phyloP scores from a whole-genome alignment of 176 grass and related monocot genomes.

The Oryza meridionalis region DNA sequence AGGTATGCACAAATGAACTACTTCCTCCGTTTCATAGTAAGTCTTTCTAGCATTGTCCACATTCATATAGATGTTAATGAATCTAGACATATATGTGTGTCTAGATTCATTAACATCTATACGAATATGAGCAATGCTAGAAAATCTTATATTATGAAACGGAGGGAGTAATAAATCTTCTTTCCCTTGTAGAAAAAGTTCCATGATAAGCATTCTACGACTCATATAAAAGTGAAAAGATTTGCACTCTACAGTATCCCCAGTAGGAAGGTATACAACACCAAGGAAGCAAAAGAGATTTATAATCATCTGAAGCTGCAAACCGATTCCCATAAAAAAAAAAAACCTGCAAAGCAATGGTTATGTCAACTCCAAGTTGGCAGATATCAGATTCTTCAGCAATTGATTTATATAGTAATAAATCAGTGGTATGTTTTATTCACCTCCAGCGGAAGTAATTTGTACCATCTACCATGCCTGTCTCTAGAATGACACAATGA shows the following conservation, averaged over 20 bases:
- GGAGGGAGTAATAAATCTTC: not conserved
- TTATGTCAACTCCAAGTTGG: not conserved
- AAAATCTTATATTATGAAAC: no score
- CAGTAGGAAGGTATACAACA: not conserved
- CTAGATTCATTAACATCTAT: no score
- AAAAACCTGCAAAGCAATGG: not conserved
- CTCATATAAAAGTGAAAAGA: not conserved
- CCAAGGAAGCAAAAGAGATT: not conserved
- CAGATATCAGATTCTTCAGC: conserved; percentile 5
- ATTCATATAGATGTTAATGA: no score
- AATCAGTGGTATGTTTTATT: conserved; percentile 22
- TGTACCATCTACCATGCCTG: conserved; percentile 31
- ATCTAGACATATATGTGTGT: no score
- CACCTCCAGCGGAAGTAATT: conserved; percentile 48
- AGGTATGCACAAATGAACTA: not conserved
- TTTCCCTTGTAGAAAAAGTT: no score
- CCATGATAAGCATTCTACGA: not conserved
- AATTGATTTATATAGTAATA: conserved; percentile 16
- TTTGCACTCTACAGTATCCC: not conserved
- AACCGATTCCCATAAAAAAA: not conserved
- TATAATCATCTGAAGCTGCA: not conserved
- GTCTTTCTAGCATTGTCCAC: no score
- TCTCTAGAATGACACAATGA: conserved; percentile 44
- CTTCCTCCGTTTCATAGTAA: no score
- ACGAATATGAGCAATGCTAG: no score